Conservation (phyloP, 352 stramenopile genomes). For the Phytophthora capsici region DNA sequence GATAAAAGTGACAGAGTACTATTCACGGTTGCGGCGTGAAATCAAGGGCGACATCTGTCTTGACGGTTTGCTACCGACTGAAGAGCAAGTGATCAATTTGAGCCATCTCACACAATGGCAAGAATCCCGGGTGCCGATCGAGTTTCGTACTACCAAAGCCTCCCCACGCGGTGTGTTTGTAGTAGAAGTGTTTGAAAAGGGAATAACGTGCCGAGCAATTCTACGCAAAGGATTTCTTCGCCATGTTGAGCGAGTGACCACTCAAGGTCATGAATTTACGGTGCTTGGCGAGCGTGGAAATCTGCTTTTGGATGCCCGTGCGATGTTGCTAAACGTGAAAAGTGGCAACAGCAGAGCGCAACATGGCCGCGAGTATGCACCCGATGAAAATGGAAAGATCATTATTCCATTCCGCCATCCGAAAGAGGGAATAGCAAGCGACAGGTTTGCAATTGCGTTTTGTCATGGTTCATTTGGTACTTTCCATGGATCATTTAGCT, state of each 20-base stretch:
- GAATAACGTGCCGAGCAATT: constrained; percentile 60
- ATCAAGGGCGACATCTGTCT: constrained; percentile 60
- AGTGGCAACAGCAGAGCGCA: constrained; percentile 42
- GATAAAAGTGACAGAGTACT: constrained; percentile 68
- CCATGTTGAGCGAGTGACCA: constrained; percentile 52
- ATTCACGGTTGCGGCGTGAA: constrained; percentile 50
- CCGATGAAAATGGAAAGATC: constrained; percentile 41
- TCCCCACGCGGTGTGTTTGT: constrained; percentile 58
- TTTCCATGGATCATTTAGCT: constrained; percentile 49
- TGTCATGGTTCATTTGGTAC: constrained; percentile 48
- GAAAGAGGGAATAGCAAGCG: constrained; percentile 15
- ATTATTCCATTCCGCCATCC: constrained; percentile 54
- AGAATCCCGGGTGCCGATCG: constrained; percentile 44
- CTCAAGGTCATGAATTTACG: constrained; percentile 53
- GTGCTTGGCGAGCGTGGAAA: constrained; percentile 58
- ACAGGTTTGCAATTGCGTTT: constrained; percentile 55
- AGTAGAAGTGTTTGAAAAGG: constrained; percentile 67
- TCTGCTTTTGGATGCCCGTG: constrained; percentile 38
- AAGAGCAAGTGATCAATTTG: constrained; percentile 58
- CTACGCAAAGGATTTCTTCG: constrained; percentile 64
- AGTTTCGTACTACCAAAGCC: constrained; percentile 25
- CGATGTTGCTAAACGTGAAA: constrained; percentile 53
- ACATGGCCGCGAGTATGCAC: constrained; percentile 34
- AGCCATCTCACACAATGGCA: constrained; percentile 55
- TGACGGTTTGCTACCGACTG: constrained; percentile 62